Percentiles rank a stretch among this genome's conserved stretches.
Conservation (phyloP, 1,284 basidiomycete species). For the Rhodotorula sp. region DNA sequence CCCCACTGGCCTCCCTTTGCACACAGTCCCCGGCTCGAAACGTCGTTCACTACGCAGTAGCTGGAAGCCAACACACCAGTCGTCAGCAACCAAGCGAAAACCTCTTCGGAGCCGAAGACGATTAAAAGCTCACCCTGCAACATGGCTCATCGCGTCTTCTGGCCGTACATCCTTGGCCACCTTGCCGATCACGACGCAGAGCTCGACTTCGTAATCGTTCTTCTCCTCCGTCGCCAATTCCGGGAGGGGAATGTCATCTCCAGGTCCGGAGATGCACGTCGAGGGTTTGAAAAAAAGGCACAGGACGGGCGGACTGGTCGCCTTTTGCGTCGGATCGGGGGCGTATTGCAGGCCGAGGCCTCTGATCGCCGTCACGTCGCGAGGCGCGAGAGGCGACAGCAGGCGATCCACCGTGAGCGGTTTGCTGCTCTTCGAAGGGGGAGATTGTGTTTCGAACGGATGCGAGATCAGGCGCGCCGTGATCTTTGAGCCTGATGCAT, state of each 20-base stretch:
- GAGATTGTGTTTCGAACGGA: conserved; percentile 51
- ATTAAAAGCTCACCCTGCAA: conserved; percentile 55
- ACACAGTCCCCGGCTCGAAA: conserved; percentile 23
- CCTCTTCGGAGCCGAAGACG: no score
- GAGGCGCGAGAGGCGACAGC: conserved; percentile 64
- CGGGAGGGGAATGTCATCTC: conserved; percentile 43
- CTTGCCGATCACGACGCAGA: conserved; percentile 80
- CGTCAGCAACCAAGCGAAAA: not conserved
- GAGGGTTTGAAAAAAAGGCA: conserved; percentile 77
- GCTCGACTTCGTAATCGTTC: conserved; percentile 80
- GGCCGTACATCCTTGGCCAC: conserved; percentile 72
- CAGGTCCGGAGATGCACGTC: conserved; percentile 67
- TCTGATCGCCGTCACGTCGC: conserved; percentile 59
- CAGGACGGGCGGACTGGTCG: not conserved
- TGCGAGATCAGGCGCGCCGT: conserved; percentile 64
- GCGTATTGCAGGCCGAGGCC: conserved; percentile 77
- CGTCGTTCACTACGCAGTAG: conserved; percentile 37
- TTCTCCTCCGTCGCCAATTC: conserved; percentile 19
- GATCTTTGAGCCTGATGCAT: conserved; percentile 56
- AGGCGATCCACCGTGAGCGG: conserved; percentile 67
- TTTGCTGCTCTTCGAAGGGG: conserved; percentile 54
- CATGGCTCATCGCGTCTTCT: conserved; percentile 72
- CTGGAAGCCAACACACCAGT: conserved; percentile 34
- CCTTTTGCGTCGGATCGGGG: conserved; percentile 58
- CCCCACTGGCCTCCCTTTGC: conserved; percentile 40